Percentiles rank a stretch among this genome's conserved stretches.
phyloP scores from a whole-genome alignment of 345 rosid genomes.

The Pugionium cornutum region DNA sequence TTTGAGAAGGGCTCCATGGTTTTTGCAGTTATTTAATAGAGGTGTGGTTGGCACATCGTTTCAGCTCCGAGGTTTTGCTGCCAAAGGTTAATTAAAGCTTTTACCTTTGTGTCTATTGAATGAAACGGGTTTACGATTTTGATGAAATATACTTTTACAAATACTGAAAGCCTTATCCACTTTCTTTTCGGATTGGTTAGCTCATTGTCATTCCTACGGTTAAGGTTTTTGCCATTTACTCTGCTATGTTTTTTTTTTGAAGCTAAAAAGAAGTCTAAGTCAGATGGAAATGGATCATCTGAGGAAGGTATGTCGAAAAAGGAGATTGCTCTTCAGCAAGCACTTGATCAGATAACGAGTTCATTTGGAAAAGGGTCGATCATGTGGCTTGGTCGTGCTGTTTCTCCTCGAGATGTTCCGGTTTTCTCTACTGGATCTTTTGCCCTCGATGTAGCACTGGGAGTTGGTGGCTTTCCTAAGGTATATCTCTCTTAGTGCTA shows the following conservation, averaged over 20 bases:
- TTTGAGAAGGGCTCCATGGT: conserved; percentile 7
- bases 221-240: conserved; percentile 2
- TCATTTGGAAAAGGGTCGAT: conserved; percentile 87
- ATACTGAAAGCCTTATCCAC: background rate
- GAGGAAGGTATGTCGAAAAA: conserved; percentile 81
- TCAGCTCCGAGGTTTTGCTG: conserved; percentile 54
- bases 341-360: conserved; percentile 81
- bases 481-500: conserved; percentile 41
- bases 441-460: conserved; percentile 78
- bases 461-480: conserved; percentile 96
- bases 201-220: conserved; percentile 5
- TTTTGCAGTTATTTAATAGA: conserved; percentile 51
- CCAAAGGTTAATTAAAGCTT: conserved; percentile 56
- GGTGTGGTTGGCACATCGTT: conserved; percentile 51
- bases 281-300: conserved; percentile 67
- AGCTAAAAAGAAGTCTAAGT: conserved; percentile 73
- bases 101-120: conserved; percentile 23
- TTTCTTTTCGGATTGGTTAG: conserved; percentile 6
- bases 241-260: conserved; percentile 30
- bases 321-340: conserved; percentile 83
- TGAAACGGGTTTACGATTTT: background rate
- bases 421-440: conserved; percentile 92
- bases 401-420: conserved; percentile 64
- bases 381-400: conserved; percentile 88
- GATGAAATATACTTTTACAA: background rate